Conservation (phyloP, 192 early-diverging fungal species). For the Backusella westeae region DNA sequence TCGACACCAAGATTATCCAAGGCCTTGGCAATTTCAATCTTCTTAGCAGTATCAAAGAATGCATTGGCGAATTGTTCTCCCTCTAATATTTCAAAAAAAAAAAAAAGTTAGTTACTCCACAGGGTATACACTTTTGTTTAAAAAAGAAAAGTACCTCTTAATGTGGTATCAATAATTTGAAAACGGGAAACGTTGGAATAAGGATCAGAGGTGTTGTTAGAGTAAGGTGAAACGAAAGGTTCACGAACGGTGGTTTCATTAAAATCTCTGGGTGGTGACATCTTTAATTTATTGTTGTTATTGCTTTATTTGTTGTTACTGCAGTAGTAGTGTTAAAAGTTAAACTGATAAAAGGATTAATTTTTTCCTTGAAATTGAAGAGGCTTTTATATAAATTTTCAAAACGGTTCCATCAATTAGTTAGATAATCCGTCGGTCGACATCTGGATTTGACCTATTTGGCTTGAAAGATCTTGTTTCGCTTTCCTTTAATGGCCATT, state of each 20-base stretch:
- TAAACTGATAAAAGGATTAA: neutral
- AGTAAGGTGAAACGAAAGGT: constrained; percentile 44
- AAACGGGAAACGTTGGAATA: constrained; percentile 88
- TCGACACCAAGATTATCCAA: constrained; percentile 97
- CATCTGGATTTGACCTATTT: constrained; percentile 1
- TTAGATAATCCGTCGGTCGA: neutral
- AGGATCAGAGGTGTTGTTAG: constrained; percentile 58
- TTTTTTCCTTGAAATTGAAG: neutral
- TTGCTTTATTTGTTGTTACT: neutral
- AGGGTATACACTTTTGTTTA: neutral
- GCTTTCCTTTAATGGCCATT: constrained; percentile 12
- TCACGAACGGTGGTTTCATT: constrained; percentile 13
- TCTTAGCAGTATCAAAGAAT: constrained; percentile 96
- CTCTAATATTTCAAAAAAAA: constrained; percentile 49
- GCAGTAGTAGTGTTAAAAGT: neutral
- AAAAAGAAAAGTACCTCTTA: constrained; percentile 62
- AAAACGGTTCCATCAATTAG: neutral
- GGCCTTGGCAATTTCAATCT: constrained; percentile 97
- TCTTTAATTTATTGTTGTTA: neutral
- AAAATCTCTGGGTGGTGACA: constrained; percentile 23
- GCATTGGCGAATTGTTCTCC: constrained; percentile 99
- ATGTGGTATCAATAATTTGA: constrained; percentile 93
- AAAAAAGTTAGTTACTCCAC: neutral
- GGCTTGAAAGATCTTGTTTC: constrained; percentile 9
- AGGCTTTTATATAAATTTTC: neutral